Evolutionary conservation across 2,329 filamentous ascomycete species (phyloP), one percentile per base, ranked within the genome.

Genomic region (Microdochium trichocladiopsis): DNA sequence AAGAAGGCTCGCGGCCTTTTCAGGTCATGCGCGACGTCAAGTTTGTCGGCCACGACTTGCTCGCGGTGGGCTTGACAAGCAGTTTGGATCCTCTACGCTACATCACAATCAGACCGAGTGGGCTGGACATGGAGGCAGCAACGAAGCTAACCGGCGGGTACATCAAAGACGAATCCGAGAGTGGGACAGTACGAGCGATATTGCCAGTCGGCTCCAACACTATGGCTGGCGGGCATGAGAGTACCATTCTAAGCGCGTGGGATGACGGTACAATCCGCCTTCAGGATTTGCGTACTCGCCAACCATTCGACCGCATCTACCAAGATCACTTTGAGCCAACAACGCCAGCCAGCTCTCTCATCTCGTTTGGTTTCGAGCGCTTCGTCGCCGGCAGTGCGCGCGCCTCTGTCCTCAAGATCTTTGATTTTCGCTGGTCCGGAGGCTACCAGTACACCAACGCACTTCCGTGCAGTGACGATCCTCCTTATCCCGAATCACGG

Each of bases 381-480:
- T 82, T 82, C 53, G 60, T 81, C 3, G 71, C 71, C 0, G 78
- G 77, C 2, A 75, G 72, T 57, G 73, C 72, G 33, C 65, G 66
- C 16, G 66, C 68, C 3, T 65, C 72, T 0, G 66, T 69, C 10
- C 55, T 82, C 51, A 75, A 77, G 50, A 62, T 80, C 28, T 82
- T 81, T 53, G 79, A 82, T 66, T 78, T 79, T 51, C 76, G 79
- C 11, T 76, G 73, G 65, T 62, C 72, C 0, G 74, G 65, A 55
- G 56, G 64, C 2, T 82, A 82, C 56, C 64, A 73, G 51, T 72
- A 81, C 63, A 75, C 75, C 2, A 66, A 70, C 3, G 73, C 69
- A 4, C 65, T 80, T 11, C 68, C 76, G 0, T 82, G 79, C 58
- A 67, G 70, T 5, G 53, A 51, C 6, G 55, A 61, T 3, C 53